Evolutionary conservation across 345 rosid genomes (phyloP), one percentile per base, ranked within the genome.

Genomic region (Citrus sp.): DNA sequence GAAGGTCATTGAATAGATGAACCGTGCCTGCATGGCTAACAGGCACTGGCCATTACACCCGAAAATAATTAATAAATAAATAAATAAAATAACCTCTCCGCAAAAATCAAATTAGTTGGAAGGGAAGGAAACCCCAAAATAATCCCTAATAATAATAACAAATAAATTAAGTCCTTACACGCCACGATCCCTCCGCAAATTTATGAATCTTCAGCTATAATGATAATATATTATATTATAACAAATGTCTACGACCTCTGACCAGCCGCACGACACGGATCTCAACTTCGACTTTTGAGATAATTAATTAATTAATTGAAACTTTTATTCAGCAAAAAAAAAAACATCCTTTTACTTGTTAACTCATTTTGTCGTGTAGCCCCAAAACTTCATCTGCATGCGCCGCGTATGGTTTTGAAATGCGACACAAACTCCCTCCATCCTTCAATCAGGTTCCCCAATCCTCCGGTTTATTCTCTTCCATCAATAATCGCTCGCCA

Each of bases 191-290:
- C 2, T 5, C 27, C 7, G 24, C 34, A 34, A 32, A 18, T 8
- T 18, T 14, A 30, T 34, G 14, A 4, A 30, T 28, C 30, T 64
- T 64, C 19, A 30, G n/a, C 25, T 2, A 13, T 7, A 2, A 65
- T n/a, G n/a, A n/a, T 16, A 30, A 10, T 32, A 6, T 34, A 32
- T 4, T 4, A 32, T 34, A 18, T 8, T 1, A 30, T 51, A 3
- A 67, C 2, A 37, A 67, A 67, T 42, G 13, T 38, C 54, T 0
- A 38, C 6, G 9, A 28, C 74, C 61, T 54, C 74, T 49, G 40
- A 61, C 77, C 37, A 63, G 69, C 60, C 40, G 70, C 37, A 28
- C 4, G 9, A 75, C 78, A 51, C 63, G 72, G 78, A 76, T 76
- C 78, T 54, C 3, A 22, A 49, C 5, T 6, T 16, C 5, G 62